A percentile compares a stretch with the other conserved stretches of the same genome.
Conservation (phyloP, 495 filamentous ascomycete species). For the Penicillium waksmanii region DNA sequence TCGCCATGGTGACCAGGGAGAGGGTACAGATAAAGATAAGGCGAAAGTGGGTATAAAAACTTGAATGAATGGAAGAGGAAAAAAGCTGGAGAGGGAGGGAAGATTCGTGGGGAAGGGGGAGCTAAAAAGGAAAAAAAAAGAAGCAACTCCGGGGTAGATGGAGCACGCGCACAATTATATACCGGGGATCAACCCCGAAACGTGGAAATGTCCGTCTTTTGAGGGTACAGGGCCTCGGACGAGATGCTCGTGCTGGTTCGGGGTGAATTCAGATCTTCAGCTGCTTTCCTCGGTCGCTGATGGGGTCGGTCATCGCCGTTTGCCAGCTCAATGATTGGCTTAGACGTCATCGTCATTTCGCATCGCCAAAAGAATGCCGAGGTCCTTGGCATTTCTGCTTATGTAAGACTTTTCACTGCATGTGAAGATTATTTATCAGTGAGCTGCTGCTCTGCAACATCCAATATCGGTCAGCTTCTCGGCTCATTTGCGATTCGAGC, state of each 20-base stretch:
- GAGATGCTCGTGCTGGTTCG: constrained; percentile 12
- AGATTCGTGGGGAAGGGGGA: constrained; percentile 12
- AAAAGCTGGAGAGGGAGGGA: constrained; percentile 11
- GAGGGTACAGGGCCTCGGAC: constrained; percentile 27
- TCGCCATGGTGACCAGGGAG: constrained; percentile 69
- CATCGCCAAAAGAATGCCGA: constrained; percentile 31
- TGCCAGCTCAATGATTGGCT: constrained; percentile 19
- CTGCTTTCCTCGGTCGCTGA: constrained; percentile 26
- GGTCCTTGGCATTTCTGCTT: constrained; percentile 17
- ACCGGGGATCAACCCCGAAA: constrained; percentile 15
- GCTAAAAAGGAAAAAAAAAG: constrained; percentile 22
- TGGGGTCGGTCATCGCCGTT: constrained; percentile 28
- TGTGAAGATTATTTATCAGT: constrained; percentile 15
- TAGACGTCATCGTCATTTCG: constrained; percentile 28
- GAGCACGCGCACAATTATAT: constrained; percentile 26
- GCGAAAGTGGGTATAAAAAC: constrained; percentile 3
- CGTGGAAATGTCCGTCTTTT: constrained; percentile 11
- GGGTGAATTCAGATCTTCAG: constrained; percentile 15
- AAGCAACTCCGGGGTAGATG: constrained; percentile 31
- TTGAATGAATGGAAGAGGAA: constrained; percentile 1
- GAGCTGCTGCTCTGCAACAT: no score
- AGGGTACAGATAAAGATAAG: constrained; percentile 9
- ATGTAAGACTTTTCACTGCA: constrained; percentile 15
- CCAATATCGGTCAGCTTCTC: no score
- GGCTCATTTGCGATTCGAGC: no score